Conservation (phyloP, 768 basidiomycete genomes). For the Collybiopsis confluens region DNA sequence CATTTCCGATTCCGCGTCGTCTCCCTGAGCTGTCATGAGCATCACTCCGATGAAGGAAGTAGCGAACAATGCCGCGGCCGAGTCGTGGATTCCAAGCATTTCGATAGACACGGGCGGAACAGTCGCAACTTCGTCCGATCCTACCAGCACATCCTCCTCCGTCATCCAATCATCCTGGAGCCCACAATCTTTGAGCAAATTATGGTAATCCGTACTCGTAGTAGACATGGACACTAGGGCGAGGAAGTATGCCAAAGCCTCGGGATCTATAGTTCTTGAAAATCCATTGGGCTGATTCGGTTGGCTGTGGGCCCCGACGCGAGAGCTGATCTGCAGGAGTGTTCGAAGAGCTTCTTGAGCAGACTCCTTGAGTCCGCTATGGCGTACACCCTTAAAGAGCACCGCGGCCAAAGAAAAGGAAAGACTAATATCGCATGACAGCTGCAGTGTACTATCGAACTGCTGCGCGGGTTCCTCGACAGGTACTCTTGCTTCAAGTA, state of each 20-base stretch:
- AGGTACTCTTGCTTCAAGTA: slow-evolving; percentile 59
- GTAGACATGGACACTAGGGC: slow-evolving; percentile 71
- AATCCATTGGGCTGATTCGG: slow-evolving; percentile 31
- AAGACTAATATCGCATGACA: slow-evolving; percentile 77
- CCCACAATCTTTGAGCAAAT: slow-evolving; percentile 60
- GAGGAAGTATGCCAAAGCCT: slow-evolving; percentile 75
- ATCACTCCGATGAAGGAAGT: slow-evolving; percentile 76
- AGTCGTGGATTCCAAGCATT: slow-evolving; percentile 60
- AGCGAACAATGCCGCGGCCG: slow-evolving; percentile 63
- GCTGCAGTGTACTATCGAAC: slow-evolving; percentile 65
- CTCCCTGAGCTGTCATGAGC: slow-evolving; percentile 68
- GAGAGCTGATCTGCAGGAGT: slow-evolving; percentile 57
- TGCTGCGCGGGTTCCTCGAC: slow-evolving; percentile 69
- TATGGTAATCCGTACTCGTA: slow-evolving; percentile 48
- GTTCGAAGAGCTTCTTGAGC: slow-evolving; percentile 60
- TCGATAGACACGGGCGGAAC: slow-evolving; percentile 52
- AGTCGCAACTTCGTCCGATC: slow-evolving; percentile 31
- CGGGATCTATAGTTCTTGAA: slow-evolving; percentile 37
- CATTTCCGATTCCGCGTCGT: slow-evolving; percentile 79
- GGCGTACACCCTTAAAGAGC: slow-evolving; percentile 84
- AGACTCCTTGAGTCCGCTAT: slow-evolving; percentile 55
- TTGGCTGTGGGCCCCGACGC: slow-evolving; percentile 2
- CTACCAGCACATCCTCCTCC: slow-evolving; percentile 35
- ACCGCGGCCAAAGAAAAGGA: slow-evolving; percentile 80
- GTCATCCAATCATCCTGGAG: slow-evolving; percentile 42